These are phyloP conservation scores for Hypomontagnella monticulosa DNA, from an alignment of 495 filamentous ascomycete genomes.

Conservation along the genomic window DNA sequence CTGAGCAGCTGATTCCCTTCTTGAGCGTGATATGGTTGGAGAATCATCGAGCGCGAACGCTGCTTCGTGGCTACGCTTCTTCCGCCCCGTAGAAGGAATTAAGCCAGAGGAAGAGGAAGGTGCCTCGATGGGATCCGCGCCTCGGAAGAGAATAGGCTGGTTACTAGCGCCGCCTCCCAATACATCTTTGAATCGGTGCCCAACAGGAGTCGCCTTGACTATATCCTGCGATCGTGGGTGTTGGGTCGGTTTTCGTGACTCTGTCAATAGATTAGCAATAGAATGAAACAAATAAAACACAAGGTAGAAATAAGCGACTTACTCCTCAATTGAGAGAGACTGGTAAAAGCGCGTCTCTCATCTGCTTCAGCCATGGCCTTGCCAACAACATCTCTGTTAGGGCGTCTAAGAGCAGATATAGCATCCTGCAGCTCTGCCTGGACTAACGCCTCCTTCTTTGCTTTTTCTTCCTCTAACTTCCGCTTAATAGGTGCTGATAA, in stretches of 20 bases:
- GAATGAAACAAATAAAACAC: not conserved
- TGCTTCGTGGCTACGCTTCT: slow-evolving; percentile 42
- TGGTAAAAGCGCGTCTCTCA: slow-evolving; percentile 63
- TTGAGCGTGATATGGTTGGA: slow-evolving; percentile 18
- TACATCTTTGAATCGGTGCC: slow-evolving; percentile 61
- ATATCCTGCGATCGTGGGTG: slow-evolving; percentile 65
- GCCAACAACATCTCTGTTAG: slow-evolving; percentile 81
- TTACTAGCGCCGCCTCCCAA: slow-evolving; percentile 32
- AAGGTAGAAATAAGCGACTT: slow-evolving; percentile 29
- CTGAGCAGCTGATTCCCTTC: slow-evolving; percentile 3
- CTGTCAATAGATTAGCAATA: slow-evolving; percentile 50
- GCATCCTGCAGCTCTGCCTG: slow-evolving; percentile 85
- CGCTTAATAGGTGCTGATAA: slow-evolving; percentile 25
- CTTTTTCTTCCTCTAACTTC: slow-evolving; percentile 64
- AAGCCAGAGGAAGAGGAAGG: slow-evolving; percentile 30
- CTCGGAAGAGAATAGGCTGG: slow-evolving; percentile 15
- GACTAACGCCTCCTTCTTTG: slow-evolving; percentile 76
- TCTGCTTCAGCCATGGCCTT: slow-evolving; percentile 76
- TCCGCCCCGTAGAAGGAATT: slow-evolving; percentile 51
- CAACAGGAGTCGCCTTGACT: slow-evolving; percentile 81
- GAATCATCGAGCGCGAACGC: slow-evolving; percentile 30
- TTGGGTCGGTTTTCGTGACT: slow-evolving; percentile 71
- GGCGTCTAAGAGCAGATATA: slow-evolving; percentile 83
- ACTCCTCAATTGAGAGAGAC: slow-evolving; percentile 53
- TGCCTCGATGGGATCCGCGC: slow-evolving; percentile 34